Base-by-base conservation (phyloP, 83 land plant species). In the Picea abies region DNA sequence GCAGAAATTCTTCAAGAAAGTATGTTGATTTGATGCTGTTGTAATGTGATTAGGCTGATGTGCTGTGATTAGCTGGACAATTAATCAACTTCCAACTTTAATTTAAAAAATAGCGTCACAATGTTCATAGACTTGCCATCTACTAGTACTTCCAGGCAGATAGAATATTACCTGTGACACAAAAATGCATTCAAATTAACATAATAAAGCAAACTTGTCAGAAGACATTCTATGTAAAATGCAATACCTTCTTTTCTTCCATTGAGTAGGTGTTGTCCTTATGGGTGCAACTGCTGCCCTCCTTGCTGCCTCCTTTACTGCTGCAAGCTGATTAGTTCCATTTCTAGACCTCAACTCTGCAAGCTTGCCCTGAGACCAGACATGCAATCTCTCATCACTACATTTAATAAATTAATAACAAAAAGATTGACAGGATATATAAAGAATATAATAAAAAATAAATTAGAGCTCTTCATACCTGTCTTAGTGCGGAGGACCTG, bases 301-400 rank as follows among this genome's bases (percentile, higher is more conserved):
- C 41, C 84, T 79, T 39, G 92, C 94, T 82, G 63, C 84, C 73
- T 90, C 92, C 64, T 82, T 76, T 23, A 92, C 83, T 63, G 89
- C 62, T 63, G 94, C 90, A 65, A 92, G 90, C 61, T 85, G 89
- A 72, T 90, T 90, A 49, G 75, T 84, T 49, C 62, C 79, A 67
- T 82, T 89, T 78, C 85, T 90, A 56, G 94, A 85, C 87, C 94
- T 92, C 82, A 87, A 90, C 66, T 87, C 79, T 29, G 94, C 92
- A 80, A 92, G 86, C 39, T 78, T 87, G 0, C 89, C 94, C 94
- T 92, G 67, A 4, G 71, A 26, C 60, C 8, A 11, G 20, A 26
- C 29, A 47, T 9, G 16, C 68, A 71, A 23, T 56, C 25, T 44
- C 56, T 39, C 47, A 37, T 22, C 23, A 84, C 1, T 14, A 56